Evolutionary conservation across 345 rosid species (phyloP).

Genomic region (Camelina sativa): DNA sequence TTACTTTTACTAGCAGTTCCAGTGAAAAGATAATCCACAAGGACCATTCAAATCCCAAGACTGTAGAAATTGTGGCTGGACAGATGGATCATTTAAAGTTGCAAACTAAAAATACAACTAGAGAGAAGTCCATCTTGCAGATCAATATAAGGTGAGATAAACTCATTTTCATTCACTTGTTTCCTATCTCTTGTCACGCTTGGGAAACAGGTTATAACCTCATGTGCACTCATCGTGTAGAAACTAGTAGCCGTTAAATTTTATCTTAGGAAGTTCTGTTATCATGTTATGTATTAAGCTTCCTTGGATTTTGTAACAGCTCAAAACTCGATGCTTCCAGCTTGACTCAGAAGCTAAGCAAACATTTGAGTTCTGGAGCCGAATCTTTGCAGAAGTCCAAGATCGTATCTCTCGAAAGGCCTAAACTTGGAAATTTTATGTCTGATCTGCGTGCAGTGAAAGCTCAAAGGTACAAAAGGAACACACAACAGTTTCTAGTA

Average conservation of each 20-base stretch:
- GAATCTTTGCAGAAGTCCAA: conserved; percentile 48
- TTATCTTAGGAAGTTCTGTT: conserved; percentile 5
- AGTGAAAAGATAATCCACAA: conserved; percentile 42
- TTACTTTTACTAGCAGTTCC: conserved; percentile 26
- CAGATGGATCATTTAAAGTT: conserved; percentile 41
- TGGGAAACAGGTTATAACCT: background rate
- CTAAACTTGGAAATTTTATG: conserved; percentile 51
- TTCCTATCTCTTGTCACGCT: conserved; percentile 9
- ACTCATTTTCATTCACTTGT: conserved; percentile 6
- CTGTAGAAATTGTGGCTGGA: conserved; percentile 42
- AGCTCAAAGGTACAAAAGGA: conserved; percentile 51
- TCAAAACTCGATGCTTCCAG: conserved; percentile 47
- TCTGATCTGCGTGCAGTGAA: conserved; percentile 54
- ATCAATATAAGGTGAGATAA: conserved; percentile 48
- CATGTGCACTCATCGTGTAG: background rate
- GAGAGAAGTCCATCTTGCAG: conserved; percentile 47
- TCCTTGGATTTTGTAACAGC: conserved; percentile 47
- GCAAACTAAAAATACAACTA: conserved; percentile 47
- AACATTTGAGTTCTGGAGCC: conserved; percentile 43
- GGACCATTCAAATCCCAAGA: conserved; percentile 40
- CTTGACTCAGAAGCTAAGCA: conserved; percentile 50
- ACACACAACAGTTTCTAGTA: background rate
- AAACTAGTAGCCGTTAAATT: background rate
- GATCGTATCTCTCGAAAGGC: conserved; percentile 49
- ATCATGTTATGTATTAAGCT: conserved; percentile 13